phyloP scores from a whole-genome alignment of 106 monocot species.

The Dendrobium huoshanense region DNA sequence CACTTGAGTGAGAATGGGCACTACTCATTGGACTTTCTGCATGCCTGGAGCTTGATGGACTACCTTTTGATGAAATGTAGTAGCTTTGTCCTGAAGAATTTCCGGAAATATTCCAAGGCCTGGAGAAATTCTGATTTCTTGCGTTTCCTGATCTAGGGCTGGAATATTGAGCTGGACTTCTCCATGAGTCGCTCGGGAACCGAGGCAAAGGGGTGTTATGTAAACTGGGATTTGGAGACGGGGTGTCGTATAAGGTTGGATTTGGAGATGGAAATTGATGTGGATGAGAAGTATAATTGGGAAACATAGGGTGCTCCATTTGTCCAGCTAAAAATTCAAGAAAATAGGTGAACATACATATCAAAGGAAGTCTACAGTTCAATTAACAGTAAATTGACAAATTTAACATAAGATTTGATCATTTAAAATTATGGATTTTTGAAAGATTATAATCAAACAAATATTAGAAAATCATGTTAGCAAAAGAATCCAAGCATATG shows the following conservation, averaged over 20 bases:
- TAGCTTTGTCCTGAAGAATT: slow-evolving; percentile 7
- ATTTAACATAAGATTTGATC: too few species aligned
- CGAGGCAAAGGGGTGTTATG: not conserved
- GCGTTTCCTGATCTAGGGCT: slow-evolving; percentile 3
- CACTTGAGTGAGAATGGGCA: slow-evolving; percentile 13
- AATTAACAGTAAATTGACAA: too few species aligned
- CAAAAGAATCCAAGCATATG: too few species aligned
- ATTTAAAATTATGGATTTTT: too few species aligned
- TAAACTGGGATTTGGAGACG: not conserved
- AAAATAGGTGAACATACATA: not conserved
- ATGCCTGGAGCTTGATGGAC: slow-evolving; percentile 8
- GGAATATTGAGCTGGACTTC: slow-evolving; percentile 18
- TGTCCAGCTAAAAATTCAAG: slow-evolving; percentile 10
- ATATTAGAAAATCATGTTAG: too few species aligned
- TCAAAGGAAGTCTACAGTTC: not conserved
- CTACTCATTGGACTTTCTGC: slow-evolving; percentile 7
- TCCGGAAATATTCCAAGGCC: slow-evolving; percentile 9
- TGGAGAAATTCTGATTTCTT: not conserved
- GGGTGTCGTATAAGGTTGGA: slow-evolving; percentile 11
- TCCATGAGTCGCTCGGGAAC: slow-evolving; percentile 7
- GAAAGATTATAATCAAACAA: too few species aligned
- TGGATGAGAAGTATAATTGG: not conserved
- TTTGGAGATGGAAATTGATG: slow-evolving; percentile 12
- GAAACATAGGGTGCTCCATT: slow-evolving; percentile 5
- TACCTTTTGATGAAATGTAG: not conserved